Evolutionary conservation across 257 asterid genomes (phyloP), one percentile per base, ranked within the genome.

Genomic region (Jacaranda mimosifolia): DNA sequence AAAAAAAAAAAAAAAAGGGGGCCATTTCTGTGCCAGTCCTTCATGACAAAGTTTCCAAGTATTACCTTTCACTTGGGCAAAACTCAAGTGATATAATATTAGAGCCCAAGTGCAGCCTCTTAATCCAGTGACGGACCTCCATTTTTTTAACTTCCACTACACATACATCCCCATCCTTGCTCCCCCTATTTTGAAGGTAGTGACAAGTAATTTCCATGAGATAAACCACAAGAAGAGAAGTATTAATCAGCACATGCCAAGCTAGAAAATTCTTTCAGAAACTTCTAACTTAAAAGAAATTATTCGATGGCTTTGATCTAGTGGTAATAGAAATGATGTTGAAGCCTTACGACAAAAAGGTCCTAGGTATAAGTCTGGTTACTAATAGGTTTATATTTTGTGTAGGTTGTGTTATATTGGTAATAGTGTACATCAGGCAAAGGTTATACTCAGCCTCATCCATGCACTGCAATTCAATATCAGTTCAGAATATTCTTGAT

Each of bases 121-220:
- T 91, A 73, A 93, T 89, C 96, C 79, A 76, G 83, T 94, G 97
- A 71, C 90, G 89, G 76, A 93, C 79, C 85, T 91, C 97, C 99
- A 96, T 96, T 60, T 79, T 89, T 81, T 89, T 89, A 75, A 96
- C 90, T 79, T 93, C 98, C 49, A 93, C 91, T 5, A 93, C 91
- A 76, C 96, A 92, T 51, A 93, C 78, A 83, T 96, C 99, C 17
- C 99, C 99, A 80, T 96, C 99, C 83, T 90, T 93, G 88, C 95
- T 96, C 77, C 96, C 99, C 81, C 99, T 93, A 76, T 58, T 85
- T 15, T 55, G 42, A 21, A 70, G 64, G n/a, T n/a, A n/a, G n/a
- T n/a, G n/a, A n/a, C n/a, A n/a, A n/a, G n/a, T n/a, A n/a, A 72
- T 73, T 70, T 55, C 42, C 62, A 80, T 40, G 36, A 78, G n/a